These are phyloP conservation scores for Coemansia sp. DNA, from an alignment of 192 early-diverging fungal genomes.

Conservation along the genomic window DNA sequence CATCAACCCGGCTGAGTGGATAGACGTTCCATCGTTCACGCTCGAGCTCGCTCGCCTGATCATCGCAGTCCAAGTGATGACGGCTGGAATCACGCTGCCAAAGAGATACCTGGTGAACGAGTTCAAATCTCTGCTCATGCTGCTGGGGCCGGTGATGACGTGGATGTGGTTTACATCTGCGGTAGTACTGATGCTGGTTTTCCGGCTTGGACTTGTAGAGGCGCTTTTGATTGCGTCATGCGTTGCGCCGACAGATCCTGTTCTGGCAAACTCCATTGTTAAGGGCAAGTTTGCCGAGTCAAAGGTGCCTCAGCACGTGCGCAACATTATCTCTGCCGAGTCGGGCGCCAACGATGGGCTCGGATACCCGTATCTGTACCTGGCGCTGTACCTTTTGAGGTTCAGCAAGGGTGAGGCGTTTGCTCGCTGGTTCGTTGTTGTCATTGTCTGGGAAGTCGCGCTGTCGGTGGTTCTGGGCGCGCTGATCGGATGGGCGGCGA, in stretches of 20 bases:
- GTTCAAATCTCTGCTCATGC: constrained; percentile 60
- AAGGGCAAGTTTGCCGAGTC: constrained; percentile 86
- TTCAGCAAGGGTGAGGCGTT: constrained; percentile 55
- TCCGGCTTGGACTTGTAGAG: constrained; percentile 56
- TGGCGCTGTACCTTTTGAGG: constrained; percentile 64
- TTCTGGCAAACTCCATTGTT: constrained; percentile 87
- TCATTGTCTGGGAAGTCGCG: constrained; percentile 71
- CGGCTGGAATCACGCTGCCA: constrained; percentile 76
- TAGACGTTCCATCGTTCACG: constrained; percentile 45
- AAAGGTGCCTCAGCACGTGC: constrained; percentile 71
- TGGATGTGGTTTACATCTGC: constrained; percentile 73
- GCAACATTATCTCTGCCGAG: constrained; percentile 70
- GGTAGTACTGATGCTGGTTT: constrained; percentile 60
- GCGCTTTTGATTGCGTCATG: constrained; percentile 74
- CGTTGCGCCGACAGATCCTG: constrained; percentile 86
- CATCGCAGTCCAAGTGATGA: constrained; percentile 79
- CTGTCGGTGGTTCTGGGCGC: constrained; percentile 67
- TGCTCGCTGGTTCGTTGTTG: constrained; percentile 67
- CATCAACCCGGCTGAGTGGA: constrained; percentile 61
- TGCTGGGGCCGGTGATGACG: constrained; percentile 75
- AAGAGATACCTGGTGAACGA: constrained; percentile 68
- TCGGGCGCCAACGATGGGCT: constrained; percentile 83
- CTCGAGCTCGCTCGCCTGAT: constrained; percentile 69
- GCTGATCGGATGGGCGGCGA: constrained; percentile 63
- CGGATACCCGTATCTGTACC: constrained; percentile 70